Conservation (phyloP, 2,329 filamentous ascomycete genomes). For the Pestalotiopsis fici region DNA sequence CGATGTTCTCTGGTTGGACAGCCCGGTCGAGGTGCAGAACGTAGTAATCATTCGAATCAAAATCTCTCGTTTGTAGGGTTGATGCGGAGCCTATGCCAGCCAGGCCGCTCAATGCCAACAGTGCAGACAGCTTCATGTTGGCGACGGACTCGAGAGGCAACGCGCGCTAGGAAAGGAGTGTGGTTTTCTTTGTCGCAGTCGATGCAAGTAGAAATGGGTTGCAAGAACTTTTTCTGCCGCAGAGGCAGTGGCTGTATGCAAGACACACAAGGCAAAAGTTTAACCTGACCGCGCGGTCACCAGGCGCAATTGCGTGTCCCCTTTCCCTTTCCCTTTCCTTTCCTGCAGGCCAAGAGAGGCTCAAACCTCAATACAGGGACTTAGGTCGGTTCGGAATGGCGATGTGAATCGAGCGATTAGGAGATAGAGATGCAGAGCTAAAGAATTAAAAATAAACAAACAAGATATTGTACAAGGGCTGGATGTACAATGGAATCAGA, state of each 20-base stretch:
- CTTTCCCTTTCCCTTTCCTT: neutral
- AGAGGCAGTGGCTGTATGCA: neutral
- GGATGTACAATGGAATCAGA: neutral
- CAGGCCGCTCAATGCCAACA: slow-evolving; percentile 50
- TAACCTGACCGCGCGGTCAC: neutral
- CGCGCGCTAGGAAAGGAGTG: neutral
- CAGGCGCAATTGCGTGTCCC: neutral
- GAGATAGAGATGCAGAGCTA: neutral
- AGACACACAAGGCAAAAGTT: neutral
- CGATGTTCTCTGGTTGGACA: slow-evolving; percentile 68
- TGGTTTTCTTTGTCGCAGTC: neutral
- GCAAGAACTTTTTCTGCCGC: neutral
- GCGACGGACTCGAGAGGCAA: neutral
- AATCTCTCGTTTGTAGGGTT: slow-evolving; percentile 62
- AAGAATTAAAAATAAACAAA: neutral
- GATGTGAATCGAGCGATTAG: neutral
- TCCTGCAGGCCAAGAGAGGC: neutral
- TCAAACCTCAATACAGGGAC: neutral
- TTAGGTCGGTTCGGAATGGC: neutral
- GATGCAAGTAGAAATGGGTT: neutral
- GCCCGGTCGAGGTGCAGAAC: slow-evolving; percentile 77
- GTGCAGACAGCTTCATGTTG: slow-evolving; percentile 52
- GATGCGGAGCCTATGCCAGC: slow-evolving; percentile 48
- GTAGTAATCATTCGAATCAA: slow-evolving; percentile 87
- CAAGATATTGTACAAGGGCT: neutral